Percentiles rank a stretch among this genome's conserved stretches.
These are phyloP conservation scores for Infundibulicybe gibba DNA, from an alignment of 768 basidiomycete species.

Conservation along the genomic window DNA sequence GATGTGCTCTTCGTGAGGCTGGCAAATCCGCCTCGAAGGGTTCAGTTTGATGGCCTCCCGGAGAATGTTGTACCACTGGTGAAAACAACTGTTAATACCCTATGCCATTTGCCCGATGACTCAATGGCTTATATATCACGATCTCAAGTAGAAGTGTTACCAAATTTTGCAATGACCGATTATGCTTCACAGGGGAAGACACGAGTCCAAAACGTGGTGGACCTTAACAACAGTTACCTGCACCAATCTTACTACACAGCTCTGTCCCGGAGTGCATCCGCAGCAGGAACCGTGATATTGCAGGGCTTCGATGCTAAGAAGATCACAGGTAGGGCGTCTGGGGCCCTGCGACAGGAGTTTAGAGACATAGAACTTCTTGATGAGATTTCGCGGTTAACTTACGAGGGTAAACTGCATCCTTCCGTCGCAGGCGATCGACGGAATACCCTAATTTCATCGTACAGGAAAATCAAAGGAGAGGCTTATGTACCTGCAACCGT, in stretches of 20 bases:
- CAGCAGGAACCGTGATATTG: slow-evolving; percentile 25
- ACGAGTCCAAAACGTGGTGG: slow-evolving; percentile 20
- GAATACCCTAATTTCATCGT: slow-evolving; percentile 7
- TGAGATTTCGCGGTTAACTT: slow-evolving; percentile 24
- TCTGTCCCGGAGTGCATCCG: slow-evolving; percentile 22
- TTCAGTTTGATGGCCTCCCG: slow-evolving; percentile 20
- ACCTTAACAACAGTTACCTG: slow-evolving; percentile 15
- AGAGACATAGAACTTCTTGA: slow-evolving; percentile 30
- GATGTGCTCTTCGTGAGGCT: slow-evolving; percentile 26
- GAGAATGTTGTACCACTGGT: slow-evolving; percentile 24
- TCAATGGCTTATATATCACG: slow-evolving; percentile 4
- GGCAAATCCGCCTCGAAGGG: slow-evolving; percentile 14
- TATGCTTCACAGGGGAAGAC: slow-evolving; percentile 25
- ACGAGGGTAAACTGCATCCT: slow-evolving; percentile 12
- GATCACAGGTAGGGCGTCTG: slow-evolving; percentile 20
- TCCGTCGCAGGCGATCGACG: slow-evolving; percentile 8
- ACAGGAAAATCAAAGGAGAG: slow-evolving; percentile 1
- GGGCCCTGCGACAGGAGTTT: slow-evolving; percentile 25
- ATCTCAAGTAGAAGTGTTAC: slow-evolving; percentile 17
- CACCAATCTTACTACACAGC: slow-evolving; percentile 24
- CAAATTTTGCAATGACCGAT: slow-evolving; percentile 23
- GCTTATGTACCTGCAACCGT: slow-evolving; percentile 1
- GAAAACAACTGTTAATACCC: background rate
- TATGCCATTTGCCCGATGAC: slow-evolving; percentile 13
- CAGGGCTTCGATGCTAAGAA: slow-evolving; percentile 13